Base-by-base conservation (phyloP, 2,329 filamentous ascomycete species). In the Rhynchosporium graminicola region DNA sequence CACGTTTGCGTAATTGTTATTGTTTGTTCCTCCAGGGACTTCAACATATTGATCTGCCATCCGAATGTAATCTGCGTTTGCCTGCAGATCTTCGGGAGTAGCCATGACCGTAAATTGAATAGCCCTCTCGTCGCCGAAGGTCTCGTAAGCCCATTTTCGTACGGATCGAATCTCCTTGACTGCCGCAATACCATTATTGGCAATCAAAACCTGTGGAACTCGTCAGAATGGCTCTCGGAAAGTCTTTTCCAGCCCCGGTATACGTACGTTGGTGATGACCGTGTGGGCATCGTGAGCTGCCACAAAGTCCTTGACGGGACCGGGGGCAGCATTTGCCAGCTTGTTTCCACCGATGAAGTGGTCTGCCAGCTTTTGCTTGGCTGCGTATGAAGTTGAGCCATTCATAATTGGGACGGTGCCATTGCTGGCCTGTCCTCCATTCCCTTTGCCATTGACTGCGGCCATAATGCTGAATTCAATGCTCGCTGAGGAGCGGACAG, bases 61-160 rank as follows among this genome's bases (percentile, higher is more conserved):
- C 76, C 95, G 87, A 77, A 99, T 99, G 81, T 99, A 99, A 80
- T 99, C 95, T 70, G 95, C 95, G 77, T 99, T 99, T 76, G 95
- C 95, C 76, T 89, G 87, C 75, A 99, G 79, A 88, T 99, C 95
- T 80, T 99, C 95, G 56, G 95, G 95, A 45, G 95, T 99, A 71
- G 95, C 95, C 95, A 99, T 99, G 76, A 99, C 95, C 67, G 95
- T 99, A 81, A 99, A 99, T 76, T 98, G 93, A 75, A 99, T 97
- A 72, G 94, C 95, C 74, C 90, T 87, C 83, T 99, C 95, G 80
- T 99, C 93, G 80, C 95, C 94, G 76, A 99, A 99, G 7, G 91
- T 96, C 81, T 99, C 95, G 87, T 99, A 99, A 65, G 95, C 95
- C 95, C 95, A 99, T 93, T 98, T 99, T 78, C 95, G 90, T 75